Evolutionary conservation across 2,329 filamentous ascomycete species (phyloP).

Genomic region (Aspergillus tubingensis): DNA sequence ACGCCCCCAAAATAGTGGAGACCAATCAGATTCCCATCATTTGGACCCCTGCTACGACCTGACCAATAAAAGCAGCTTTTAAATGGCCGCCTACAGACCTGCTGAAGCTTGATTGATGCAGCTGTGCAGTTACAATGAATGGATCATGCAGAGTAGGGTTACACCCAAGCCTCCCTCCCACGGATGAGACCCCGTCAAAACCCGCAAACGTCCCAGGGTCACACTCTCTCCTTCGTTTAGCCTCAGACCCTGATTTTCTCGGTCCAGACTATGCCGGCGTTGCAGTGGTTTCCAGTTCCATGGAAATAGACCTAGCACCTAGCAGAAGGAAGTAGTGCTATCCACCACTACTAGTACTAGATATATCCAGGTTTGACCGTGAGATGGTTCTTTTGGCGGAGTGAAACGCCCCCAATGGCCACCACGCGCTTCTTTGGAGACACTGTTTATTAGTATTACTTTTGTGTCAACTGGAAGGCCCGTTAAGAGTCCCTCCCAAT

Average conservation of each 20-base stretch:
- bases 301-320: background rate
- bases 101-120: slow-evolving; percentile 2
- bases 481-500: background rate
- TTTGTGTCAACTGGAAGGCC: background rate
- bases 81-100: background rate
- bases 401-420: background rate
- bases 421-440: background rate
- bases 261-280: background rate
- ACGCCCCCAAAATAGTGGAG: background rate
- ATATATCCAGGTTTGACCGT: background rate
- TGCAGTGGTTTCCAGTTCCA: background rate
- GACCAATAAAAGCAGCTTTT: background rate
- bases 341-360: background rate
- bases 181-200: background rate
- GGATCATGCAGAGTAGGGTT: background rate
- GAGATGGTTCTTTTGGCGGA: background rate
- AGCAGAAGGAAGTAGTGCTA: too few species aligned
- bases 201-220: background rate
- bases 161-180: background rate
- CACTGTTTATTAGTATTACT: background rate
- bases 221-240: background rate
- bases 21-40: background rate
- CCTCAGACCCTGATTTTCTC: background rate
- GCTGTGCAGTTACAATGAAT: background rate
- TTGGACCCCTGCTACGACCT: background rate